Base-by-base conservation (phyloP, 1,139 yeast species). In the Pichia sp. region DNA sequence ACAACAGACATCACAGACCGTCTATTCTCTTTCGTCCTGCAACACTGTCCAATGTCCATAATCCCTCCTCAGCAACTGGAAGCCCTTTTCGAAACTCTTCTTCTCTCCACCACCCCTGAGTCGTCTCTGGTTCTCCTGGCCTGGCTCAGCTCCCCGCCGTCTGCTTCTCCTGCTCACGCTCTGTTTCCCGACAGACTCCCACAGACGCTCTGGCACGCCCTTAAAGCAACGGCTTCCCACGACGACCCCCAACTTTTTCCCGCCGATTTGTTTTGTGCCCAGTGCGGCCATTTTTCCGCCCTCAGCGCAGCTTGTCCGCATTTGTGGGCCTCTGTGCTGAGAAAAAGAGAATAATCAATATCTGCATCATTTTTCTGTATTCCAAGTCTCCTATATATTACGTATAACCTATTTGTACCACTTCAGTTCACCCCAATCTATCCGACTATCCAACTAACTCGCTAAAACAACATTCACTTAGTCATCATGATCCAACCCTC, bases 221-320 rank as follows among this genome's bases (percentile, higher is more conserved):
- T 32, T 5, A n/a, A n/a, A n/a, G 36, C 36, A 20, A 9, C 18
- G 11, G 22, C 22, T 8, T 18, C 36, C 36, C 36, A 32, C 36
- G 5, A 18, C 3, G 8, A 4, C 2, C 22, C 15, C 1, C 7
- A 8, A 18, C 8, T 32, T 32, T 32, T 5, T 18, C 22, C 22
- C 36, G 9, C 22, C 7, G 16, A 29, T 24, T n/a, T 42, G n/a
- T 20, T 34, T 16, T 42, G 44, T 22, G 15, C 44, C 13, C 25
- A 8, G 25, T 42, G 44, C 26, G 44, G 44, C 20, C 37, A 42
- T 13, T 42, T 42, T 15, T 12, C 30, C n/a, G 15, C 36, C 9
- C 22, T 40, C 18, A 15, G 15, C 6, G 7, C 24, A 11, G 20
- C 29, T 23, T 40, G 43, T 24, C 26, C 27, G 15, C 43, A 40